Base-by-base conservation (phyloP, 2,329 filamentous ascomycete species). In the Aschersonia sp. region DNA sequence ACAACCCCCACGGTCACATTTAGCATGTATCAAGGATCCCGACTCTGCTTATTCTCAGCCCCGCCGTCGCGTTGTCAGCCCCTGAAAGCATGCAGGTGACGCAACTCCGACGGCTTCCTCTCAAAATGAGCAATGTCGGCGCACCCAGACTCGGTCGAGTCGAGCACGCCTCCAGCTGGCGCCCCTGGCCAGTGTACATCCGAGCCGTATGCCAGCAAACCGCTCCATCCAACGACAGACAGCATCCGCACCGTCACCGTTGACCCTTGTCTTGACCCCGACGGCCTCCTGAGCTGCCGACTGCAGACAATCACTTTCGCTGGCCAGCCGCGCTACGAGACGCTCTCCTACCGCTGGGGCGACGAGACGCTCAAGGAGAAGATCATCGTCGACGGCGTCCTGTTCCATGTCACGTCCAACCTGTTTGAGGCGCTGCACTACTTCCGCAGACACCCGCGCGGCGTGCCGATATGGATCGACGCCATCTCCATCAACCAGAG, bases 261-360 rank as follows among this genome's bases (percentile, higher is more conserved):
- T 22, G 47, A 49, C 10, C 30, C 43, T 10, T 45, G 47, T 10
- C 14, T 48, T 14, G 43, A 39, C 47, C 5, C 8, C 3, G 45
- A 47, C 30, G 50, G 47, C 30, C 45, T 45, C 33, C 29, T 51
- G 14, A 30, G 35, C 5, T 51, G 50, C 30, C 45, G 44, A 14
- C 30, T 51, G 22, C 45, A 42, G 5, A 47, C 40, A n/a, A 46
- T 43, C 5, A 51, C 50, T 2, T 52, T 52, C 32, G 49, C 45
- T 2, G 40, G 43, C 37, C 49, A 44, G 6, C 51, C 51, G 11
- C 44, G 11, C 14, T 56, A 51, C 43, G 54, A 55, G 31, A 52
- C 53, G 4, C 46, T 56, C 1, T 54, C 53, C 4, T 56, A 56
- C 46, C 47, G 49, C 9, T 56, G 54, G 54, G 53, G 54, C 14